Conservation (phyloP, 306 rosid genomes). For the Acacia acuminata region DNA sequence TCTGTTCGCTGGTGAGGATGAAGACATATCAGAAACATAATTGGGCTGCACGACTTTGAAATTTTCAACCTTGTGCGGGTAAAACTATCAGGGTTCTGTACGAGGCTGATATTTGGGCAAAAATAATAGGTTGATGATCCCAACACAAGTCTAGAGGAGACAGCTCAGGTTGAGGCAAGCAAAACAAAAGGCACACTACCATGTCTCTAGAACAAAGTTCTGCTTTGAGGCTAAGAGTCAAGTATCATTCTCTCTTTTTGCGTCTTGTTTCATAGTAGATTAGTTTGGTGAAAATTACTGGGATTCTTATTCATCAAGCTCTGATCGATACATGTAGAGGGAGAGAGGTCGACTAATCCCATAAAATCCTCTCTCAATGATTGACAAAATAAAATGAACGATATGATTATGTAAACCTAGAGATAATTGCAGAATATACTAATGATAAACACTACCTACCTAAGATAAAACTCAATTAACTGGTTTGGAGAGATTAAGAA, state of each 20-base stretch:
- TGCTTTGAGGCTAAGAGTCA: not conserved
- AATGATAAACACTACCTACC: too few species aligned
- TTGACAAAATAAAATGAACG: not conserved
- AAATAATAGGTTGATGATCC: not conserved
- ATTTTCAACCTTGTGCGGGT: not conserved
- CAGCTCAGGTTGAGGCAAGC: not conserved
- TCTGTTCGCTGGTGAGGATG: not conserved
- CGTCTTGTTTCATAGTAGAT: not conserved
- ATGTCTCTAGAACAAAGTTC: not conserved
- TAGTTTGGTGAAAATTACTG: not conserved
- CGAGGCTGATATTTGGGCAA: not conserved
- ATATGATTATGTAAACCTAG: not conserved
- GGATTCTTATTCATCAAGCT: not conserved
- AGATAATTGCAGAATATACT: not conserved
- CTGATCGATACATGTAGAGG: not conserved
- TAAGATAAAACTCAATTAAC: too few species aligned
- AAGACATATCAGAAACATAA: not conserved
- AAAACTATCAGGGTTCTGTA: not conserved
- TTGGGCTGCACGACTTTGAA: not conserved
- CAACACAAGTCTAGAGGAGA: not conserved
- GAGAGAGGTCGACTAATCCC: not conserved
- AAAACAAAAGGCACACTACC: not conserved
- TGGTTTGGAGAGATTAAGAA: too few species aligned
- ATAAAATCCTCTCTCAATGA: not conserved
- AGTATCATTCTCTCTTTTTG: not conserved